Evolutionary conservation across 2,329 filamentous ascomycete genomes (phyloP), one percentile per base, ranked within the genome.

Genomic region (Aureobasidium sp.): DNA sequence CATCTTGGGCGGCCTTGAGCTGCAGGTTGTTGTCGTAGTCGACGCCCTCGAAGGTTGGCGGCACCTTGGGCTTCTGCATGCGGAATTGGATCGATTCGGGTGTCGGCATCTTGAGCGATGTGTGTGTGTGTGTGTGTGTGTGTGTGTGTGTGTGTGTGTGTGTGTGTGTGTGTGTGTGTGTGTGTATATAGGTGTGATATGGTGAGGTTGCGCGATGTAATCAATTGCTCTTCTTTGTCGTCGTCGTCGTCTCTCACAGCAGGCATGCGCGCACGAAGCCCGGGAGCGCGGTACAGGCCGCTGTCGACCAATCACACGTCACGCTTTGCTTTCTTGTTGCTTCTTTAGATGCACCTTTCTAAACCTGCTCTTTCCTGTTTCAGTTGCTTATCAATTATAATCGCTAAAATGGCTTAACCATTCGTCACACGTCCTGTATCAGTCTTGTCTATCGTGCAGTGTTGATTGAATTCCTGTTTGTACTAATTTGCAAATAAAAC

Each of bases 11-110:
- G 57, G 83, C 83, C 76, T 91, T 93, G 68, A 93, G 77, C 62
- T 82, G 81, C 68, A 81, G 81, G 68, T 84, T 89, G 74, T 93
- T 86, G 61, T 90, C 84, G 74, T 85, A 93, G 75, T 91, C 85
- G 67, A 93, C 88, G 61, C 88, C 88, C 64, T 90, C 87, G 70
- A 93, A 93, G 56, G 85, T 90, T 30, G 88, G 85, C 58, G 86
- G 78, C 54, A 93, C 88, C 59, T 79, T 83, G 57, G 88, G 88
- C 78, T 93, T 93, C 74, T 86, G 85, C 62, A 85, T 85, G 72
- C 89, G 81, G 76, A 91, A 93, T 66, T 81, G 78, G 63, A 79
- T 83, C 66, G 88, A 91, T 71, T 93, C 87, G 70, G 88, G 86
- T 21, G 86, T 91, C 63, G 88, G 88, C 84, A 91, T 91, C 61